phyloP scores from a whole-genome alignment of 768 basidiomycete species.

The Leccinum uliginosum region DNA sequence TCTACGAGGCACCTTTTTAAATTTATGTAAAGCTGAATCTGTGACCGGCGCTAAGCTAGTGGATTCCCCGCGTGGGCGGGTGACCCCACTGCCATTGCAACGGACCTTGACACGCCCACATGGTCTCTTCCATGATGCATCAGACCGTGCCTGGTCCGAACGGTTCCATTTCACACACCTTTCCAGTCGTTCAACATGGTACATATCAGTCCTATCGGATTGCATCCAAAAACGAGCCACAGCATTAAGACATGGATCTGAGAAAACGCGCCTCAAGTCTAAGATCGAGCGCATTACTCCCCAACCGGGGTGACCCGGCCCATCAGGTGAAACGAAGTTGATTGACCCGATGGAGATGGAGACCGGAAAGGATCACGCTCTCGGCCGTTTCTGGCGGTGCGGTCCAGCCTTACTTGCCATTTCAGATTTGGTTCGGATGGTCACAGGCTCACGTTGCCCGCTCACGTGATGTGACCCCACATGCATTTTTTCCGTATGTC shows the following conservation, averaged over 20 bases:
- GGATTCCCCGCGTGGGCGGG: constrained; percentile 6
- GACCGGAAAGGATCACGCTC: background rate
- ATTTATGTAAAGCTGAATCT: background rate
- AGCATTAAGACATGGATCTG: background rate
- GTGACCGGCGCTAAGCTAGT: constrained; percentile 2
- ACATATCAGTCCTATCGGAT: background rate
- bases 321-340: background rate
- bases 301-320: background rate
- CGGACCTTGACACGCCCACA: constrained; percentile 18
- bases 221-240: background rate
- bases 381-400: background rate
- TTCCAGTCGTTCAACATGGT: background rate
- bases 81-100: constrained; percentile 19
- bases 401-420: background rate
- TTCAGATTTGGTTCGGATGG: too few relatives aligned
- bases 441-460: background rate
- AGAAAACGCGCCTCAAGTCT: background rate
- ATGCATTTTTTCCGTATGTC: background rate
- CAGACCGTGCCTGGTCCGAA: constrained; percentile 6
- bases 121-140: constrained; percentile 7
- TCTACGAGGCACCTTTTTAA: background rate
- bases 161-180: background rate
- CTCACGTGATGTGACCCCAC: background rate
- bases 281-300: background rate
- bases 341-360: background rate